Evolutionary conservation across 2,329 filamentous ascomycete genomes (phyloP).

Genomic region (Whalleya microplaca): DNA sequence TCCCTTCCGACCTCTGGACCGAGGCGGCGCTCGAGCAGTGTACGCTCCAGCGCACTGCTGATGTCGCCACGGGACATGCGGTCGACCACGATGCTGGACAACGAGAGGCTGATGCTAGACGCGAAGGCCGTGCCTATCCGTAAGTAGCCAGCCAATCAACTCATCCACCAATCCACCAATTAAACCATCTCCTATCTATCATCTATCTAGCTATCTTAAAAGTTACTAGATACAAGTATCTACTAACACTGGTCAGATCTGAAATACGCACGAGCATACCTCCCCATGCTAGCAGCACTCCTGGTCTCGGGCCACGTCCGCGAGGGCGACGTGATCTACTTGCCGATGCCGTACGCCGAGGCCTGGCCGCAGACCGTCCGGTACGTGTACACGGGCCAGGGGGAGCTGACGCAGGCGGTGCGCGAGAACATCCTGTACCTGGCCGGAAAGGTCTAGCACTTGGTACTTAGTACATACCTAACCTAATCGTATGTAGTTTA

Average conservation of each 20-base stretch:
- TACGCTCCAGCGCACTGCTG: conserved; percentile 24
- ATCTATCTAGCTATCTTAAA: too few species aligned
- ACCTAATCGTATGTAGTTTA: neutral
- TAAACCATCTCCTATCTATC: neutral
- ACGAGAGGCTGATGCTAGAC: conserved; percentile 32
- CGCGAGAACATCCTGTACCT: conserved; percentile 59
- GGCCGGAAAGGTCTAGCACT: conserved; percentile 49
- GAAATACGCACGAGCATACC: conserved; percentile 49
- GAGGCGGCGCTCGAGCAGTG: conserved; percentile 31
- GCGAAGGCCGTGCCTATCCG: conserved; percentile 49
- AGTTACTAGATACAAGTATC: conserved; percentile 1
- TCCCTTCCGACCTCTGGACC: conserved; percentile 7
- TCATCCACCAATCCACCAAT: conserved; percentile 5
- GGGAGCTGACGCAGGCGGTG: conserved; percentile 49
- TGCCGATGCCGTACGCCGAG: conserved; percentile 60
- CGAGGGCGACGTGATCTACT: conserved; percentile 57
- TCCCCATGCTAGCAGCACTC: conserved; percentile 59
- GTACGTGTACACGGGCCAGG: conserved; percentile 58
- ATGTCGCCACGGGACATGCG: conserved; percentile 19
- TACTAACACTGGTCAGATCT: conserved; percentile 43
- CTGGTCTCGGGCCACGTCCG: conserved; percentile 57
- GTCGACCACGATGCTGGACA: conserved; percentile 17
- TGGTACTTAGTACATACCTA: neutral
- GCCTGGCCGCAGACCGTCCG: conserved; percentile 59
- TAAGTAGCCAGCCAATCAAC: conserved; percentile 39